These are phyloP conservation scores for Sisymbrium altissimum DNA, from an alignment of 345 rosid species.

Conservation along the genomic window DNA sequence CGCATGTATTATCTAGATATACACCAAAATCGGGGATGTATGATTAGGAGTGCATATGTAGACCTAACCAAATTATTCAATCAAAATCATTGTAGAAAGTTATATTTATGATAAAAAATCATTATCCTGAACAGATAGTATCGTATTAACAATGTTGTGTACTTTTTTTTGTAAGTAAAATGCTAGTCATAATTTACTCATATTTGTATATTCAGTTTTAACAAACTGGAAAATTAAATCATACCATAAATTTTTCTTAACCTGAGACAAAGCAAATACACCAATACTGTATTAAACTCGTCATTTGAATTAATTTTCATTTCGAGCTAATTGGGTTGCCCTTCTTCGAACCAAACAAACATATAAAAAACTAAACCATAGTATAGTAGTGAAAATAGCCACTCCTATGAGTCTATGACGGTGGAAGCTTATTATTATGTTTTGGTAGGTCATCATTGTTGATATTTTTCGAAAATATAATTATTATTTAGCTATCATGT, in stretches of 20 bases:
- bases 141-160: background rate
- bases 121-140: background rate
- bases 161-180: background rate
- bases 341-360: background rate
- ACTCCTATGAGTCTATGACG: constrained; percentile 21
- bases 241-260: background rate
- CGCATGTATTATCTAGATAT: constrained; percentile 12
- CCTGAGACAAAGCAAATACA: background rate
- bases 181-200: background rate
- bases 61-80: background rate
- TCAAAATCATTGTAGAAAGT: background rate
- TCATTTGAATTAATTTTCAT: background rate
- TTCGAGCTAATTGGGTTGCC: background rate
- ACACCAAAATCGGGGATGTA: background rate
- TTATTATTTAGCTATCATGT: constrained; percentile 18
- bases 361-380: background rate
- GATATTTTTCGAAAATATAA: constrained; percentile 4
- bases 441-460: constrained; percentile 31
- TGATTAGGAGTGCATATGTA: constrained; percentile 29
- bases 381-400: constrained; percentile 14
- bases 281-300: background rate
- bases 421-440: constrained; percentile 27
- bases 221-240: background rate
- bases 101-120: background rate
- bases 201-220: background rate